These are phyloP conservation scores for Myxozyma geophila DNA, from an alignment of 805 yeast species.

Conservation along the genomic window DNA sequence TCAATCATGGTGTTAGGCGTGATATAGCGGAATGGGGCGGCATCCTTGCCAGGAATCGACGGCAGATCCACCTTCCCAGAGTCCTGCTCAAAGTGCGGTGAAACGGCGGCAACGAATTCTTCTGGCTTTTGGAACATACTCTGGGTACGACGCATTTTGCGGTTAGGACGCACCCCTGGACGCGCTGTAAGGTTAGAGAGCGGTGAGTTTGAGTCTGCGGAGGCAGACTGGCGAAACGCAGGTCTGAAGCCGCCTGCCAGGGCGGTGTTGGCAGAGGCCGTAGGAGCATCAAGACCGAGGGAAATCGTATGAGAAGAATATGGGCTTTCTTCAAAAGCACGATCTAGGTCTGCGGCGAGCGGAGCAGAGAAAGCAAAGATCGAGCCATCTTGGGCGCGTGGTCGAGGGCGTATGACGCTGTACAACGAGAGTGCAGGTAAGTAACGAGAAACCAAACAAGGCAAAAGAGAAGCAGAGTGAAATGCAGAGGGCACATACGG, in stretches of 20 bases:
- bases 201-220: slow-evolving; percentile 25
- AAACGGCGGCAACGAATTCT: slow-evolving; percentile 45
- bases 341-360: slow-evolving; percentile 10
- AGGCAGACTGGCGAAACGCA: slow-evolving; percentile 6
- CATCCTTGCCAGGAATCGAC: slow-evolving; percentile 11
- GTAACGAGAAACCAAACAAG: not conserved
- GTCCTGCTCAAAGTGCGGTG: slow-evolving; percentile 31
- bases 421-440: not conserved
- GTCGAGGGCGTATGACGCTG: slow-evolving; percentile 1
- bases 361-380: not conserved
- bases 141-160: slow-evolving; percentile 63
- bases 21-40: slow-evolving; percentile 72
- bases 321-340: slow-evolving; percentile 17
- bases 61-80: slow-evolving; percentile 29
- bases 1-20: slow-evolving; percentile 60
- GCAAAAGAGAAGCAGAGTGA: not conserved
- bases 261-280: slow-evolving; percentile 13
- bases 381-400: slow-evolving; percentile 6
- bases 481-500: not conserved
- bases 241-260: slow-evolving; percentile 27
- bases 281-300: slow-evolving; percentile 29
- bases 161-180: slow-evolving; percentile 18
- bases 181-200: slow-evolving; percentile 21
- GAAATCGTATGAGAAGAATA: slow-evolving; percentile 13
- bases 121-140: slow-evolving; percentile 69